Evolutionary conservation across 2,329 filamentous ascomycete species (phyloP), one percentile per base, ranked within the genome.

Genomic region (Dissoconium aciculare): DNA sequence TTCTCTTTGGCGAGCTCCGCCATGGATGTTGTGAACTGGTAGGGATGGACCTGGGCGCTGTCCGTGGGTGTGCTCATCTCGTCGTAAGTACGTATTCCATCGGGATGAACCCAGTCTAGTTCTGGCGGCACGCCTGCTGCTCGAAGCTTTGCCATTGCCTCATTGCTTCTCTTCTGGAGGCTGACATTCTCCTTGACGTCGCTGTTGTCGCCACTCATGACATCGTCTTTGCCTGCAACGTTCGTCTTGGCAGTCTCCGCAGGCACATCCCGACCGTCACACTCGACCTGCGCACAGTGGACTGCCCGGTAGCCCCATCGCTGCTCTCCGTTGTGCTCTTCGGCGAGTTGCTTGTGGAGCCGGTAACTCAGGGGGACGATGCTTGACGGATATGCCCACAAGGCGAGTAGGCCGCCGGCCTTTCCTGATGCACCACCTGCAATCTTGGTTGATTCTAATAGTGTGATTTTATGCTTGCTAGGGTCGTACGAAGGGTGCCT

Each of bases 391-490:
- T 93, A 94, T 1, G 87, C 89, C 84, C 87, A 95, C 11, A 85
- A 63, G 1, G 77, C 89, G 13, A 98, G 67, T 4, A 98, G 65
- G 1, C 89, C 89, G 11, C 89, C 89, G 0, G 89, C 87, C 59
- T 94, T 95, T 24, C 89, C 89, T 5, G 84, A 93, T 21, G 89
- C 87, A 14, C 81, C 87, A n/a, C 82, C 73, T 5, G 89, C 89
- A 41, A 95, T 76, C 26, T 74, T 67, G 3, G 74, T 74, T 1
- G 89, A 84, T 62, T 98, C 89, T 32, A 95, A 66, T 16, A 98
- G 64, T 1, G 80, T 92, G 46, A 95, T 77, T 31, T 66, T 75
- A 53, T 93, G 81, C 31, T 71, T 69, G 13, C 68, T 57, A 25
- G 75, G 73, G 52, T 89, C 68, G 60, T 80, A 95, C 16, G 69